Conservation (phyloP, 2,329 filamentous ascomycete species). For the Tympanopsis confertula region DNA sequence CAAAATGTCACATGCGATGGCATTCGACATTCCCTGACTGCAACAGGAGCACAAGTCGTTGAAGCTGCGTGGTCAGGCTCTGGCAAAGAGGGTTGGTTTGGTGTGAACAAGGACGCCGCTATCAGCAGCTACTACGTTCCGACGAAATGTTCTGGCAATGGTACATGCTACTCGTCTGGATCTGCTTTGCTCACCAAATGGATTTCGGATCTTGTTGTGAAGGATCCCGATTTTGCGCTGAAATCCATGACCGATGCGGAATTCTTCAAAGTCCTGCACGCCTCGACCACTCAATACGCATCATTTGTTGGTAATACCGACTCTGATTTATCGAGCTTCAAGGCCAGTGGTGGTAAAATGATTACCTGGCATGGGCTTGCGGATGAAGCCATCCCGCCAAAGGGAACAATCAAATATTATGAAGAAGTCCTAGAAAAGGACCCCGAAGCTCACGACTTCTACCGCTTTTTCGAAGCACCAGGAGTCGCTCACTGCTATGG, state of each 20-base stretch:
- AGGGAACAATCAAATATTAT: slow-evolving; percentile 2
- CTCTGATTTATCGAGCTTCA: background rate
- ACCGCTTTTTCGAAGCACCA: slow-evolving; percentile 1
- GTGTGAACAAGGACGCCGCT: background rate
- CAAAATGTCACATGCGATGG: background rate
- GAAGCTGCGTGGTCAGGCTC: background rate
- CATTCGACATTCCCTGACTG: background rate
- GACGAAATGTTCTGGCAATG: background rate
- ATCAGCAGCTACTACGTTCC: background rate
- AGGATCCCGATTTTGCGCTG: background rate
- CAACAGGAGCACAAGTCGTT: background rate
- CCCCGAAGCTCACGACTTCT: slow-evolving; percentile 1
- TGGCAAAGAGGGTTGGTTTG: background rate
- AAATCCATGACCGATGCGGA: background rate
- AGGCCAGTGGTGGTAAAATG: background rate
- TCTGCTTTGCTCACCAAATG: background rate
- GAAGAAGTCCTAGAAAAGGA: slow-evolving; percentile 5
- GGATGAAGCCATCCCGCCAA: background rate
- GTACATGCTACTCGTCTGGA: background rate
- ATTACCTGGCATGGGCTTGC: slow-evolving; percentile 1
- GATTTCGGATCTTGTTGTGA: background rate
- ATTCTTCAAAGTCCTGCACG: background rate
- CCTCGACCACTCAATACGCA: background rate
- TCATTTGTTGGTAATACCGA: background rate
- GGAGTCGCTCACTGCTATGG: slow-evolving; percentile 4